Evolutionary conservation across 306 rosid genomes (phyloP).

Genomic region (Myrica gale): DNA sequence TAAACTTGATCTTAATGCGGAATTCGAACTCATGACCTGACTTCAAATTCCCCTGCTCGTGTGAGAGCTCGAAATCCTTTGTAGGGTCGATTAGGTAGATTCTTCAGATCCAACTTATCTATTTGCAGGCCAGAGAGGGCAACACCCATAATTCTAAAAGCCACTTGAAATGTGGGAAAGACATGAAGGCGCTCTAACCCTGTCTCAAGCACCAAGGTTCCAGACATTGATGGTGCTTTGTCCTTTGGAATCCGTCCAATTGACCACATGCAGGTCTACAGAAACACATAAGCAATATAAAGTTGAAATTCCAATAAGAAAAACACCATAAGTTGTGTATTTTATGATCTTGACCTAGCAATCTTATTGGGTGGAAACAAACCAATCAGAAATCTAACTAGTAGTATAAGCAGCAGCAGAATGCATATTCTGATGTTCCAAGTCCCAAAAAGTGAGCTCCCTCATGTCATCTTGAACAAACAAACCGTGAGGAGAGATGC

Average conservation of each 20-base stretch:
- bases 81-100: constrained; percentile 60
- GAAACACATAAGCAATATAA: constrained; percentile 10
- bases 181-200: constrained; percentile 81
- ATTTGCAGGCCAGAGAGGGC: constrained; percentile 89
- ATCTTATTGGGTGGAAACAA: neutral
- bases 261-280: constrained; percentile 84
- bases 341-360: neutral
- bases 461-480: neutral
- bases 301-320: constrained; percentile 11
- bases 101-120: constrained; percentile 74
- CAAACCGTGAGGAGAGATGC: neutral
- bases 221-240: constrained; percentile 86
- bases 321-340: neutral
- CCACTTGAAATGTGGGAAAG: constrained; percentile 80
- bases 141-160: constrained; percentile 77
- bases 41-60: constrained; percentile 80
- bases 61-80: constrained; percentile 95
- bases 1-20: neutral
- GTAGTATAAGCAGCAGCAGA: neutral
- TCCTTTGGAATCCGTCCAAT: constrained; percentile 88
- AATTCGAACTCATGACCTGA: constrained; percentile 46
- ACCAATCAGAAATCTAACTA: neutral
- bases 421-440: neutral
- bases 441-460: neutral
- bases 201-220: constrained; percentile 71